Evolutionary conservation across 83 land plant species (phyloP).

Genomic region (Picea mariana): DNA sequence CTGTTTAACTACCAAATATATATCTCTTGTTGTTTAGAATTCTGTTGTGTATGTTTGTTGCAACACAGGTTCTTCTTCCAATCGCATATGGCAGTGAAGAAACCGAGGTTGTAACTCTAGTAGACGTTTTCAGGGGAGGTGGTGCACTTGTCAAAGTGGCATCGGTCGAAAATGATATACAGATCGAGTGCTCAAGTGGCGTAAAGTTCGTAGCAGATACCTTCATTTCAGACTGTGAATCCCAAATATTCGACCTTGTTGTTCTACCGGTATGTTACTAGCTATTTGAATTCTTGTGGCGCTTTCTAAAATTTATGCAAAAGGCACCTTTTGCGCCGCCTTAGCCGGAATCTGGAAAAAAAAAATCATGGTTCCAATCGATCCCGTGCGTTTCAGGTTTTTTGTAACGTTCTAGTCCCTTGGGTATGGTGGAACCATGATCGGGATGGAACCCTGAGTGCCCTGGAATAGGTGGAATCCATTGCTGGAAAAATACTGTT

Average conservation of each 20-base stretch:
- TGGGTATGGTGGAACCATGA: too few species aligned
- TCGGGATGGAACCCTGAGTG: too few species aligned
- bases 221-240: constrained; percentile 25
- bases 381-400: too few species aligned
- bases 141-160: constrained; percentile 48
- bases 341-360: too few species aligned
- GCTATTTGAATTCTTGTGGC: background rate
- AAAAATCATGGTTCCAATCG: too few species aligned
- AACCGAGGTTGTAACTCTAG: constrained; percentile 44
- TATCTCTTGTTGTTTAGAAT: too few species aligned
- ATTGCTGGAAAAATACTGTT: too few species aligned
- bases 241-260: constrained; percentile 32
- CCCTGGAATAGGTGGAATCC: too few species aligned
- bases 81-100: constrained; percentile 46
- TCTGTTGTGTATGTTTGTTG: background rate
- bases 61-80: constrained; percentile 45
- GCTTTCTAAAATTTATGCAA: too few species aligned
- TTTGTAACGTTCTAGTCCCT: too few species aligned
- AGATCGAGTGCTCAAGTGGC: constrained; percentile 31
- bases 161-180: constrained; percentile 37
- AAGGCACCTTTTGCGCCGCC: too few species aligned
- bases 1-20: too few species aligned
- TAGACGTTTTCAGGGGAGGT: constrained; percentile 41
- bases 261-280: constrained; percentile 29
- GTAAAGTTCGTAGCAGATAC: constrained; percentile 43